Base-by-base conservation (phyloP, 2,329 filamentous ascomycete genomes). In the Venturia aucupariae region DNA sequence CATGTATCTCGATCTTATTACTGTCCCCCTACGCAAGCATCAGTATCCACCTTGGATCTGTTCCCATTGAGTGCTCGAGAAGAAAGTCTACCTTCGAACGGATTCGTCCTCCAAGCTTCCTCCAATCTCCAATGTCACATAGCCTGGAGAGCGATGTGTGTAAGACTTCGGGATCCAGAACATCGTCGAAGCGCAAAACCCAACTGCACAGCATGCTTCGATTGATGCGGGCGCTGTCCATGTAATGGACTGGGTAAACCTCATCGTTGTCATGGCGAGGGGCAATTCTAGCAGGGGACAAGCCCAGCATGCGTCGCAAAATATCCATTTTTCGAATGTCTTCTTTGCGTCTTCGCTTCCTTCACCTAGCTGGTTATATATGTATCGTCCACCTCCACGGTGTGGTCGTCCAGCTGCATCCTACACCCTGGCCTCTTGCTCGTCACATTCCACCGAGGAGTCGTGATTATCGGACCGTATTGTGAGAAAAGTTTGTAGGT, bases 161-260 rank as follows among this genome's bases (percentile, higher is more conserved):
- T 7, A 61, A 2, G 15, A 22, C 10, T 24, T 44, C 35, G 6
- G 39, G 30, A 19, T 44, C 35, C 39, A 44, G 39, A 27, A 61
- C 60, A 44, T 61, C 38, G 17, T 61, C 60, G 24, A 61, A 61
- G 22, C 60, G 38, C 15, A 61, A 17, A 46, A 24, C 22, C 30
- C 32, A 30, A 24, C 2, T 19, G 24, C 15, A 24, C 11, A 44
- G 15, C 5, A 15, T 10, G 11, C 0, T 10, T 10, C 60, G 60
- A 42, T 1, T 22, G 2, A 44, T 44, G 17, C 17, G 39, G 17
- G 4, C n/a, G 60, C 11, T 32, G 39, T 61, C 60, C 13, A 44
- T 0, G 7, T 15, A 15, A 13, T 61, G 60, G 4, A 61, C 17
- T 17, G 60, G 60, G 7, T 48, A 48, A 22, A 48, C 44, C n/a